Percentiles rank a stretch among this genome's conserved stretches.
These are phyloP conservation scores for Fomitopsis serialis DNA, from an alignment of 768 basidiomycete genomes.

Conservation along the genomic window DNA sequence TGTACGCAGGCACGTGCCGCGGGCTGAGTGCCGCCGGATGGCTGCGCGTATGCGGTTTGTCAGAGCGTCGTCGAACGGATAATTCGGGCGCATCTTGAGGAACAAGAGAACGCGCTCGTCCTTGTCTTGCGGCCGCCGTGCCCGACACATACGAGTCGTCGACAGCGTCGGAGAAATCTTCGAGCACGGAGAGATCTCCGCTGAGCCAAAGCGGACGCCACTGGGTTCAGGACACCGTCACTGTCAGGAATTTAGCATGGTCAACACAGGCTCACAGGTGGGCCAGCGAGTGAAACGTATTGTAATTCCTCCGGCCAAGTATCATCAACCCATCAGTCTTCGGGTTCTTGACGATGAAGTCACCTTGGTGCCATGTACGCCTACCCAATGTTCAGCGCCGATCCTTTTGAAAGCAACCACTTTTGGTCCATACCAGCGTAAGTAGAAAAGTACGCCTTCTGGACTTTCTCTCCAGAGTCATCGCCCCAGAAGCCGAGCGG, in stretches of 20 bases:
- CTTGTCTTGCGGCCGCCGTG: slow-evolving; percentile 56
- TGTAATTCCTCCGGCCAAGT: slow-evolving; percentile 72
- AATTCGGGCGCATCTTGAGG: slow-evolving; percentile 50
- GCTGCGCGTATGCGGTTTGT: slow-evolving; percentile 50
- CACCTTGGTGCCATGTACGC: slow-evolving; percentile 71
- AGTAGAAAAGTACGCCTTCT: slow-evolving; percentile 54
- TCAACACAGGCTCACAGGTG: neutral
- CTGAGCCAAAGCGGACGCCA: slow-evolving; percentile 80
- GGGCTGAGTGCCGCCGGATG: slow-evolving; percentile 60
- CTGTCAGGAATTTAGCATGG: slow-evolving; percentile 2
- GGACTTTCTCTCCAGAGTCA: slow-evolving; percentile 47
- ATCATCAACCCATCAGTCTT: slow-evolving; percentile 75
- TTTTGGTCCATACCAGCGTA: slow-evolving; percentile 47
- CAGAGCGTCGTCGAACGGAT: slow-evolving; percentile 41
- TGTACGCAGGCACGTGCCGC: slow-evolving; percentile 67
- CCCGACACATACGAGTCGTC: slow-evolving; percentile 73
- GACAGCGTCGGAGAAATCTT: slow-evolving; percentile 43
- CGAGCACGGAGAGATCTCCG: slow-evolving; percentile 49
- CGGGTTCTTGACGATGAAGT: slow-evolving; percentile 52
- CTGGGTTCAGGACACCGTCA: slow-evolving; percentile 53
- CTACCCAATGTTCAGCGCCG: slow-evolving; percentile 37
- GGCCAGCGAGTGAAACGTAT: neutral
- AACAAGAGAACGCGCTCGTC: slow-evolving; percentile 81
- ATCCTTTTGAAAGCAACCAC: too few species aligned
- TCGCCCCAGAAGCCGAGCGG: slow-evolving; percentile 70